Base-by-base conservation (phyloP, 768 basidiomycete species). In the Auricularia heimuer region DNA sequence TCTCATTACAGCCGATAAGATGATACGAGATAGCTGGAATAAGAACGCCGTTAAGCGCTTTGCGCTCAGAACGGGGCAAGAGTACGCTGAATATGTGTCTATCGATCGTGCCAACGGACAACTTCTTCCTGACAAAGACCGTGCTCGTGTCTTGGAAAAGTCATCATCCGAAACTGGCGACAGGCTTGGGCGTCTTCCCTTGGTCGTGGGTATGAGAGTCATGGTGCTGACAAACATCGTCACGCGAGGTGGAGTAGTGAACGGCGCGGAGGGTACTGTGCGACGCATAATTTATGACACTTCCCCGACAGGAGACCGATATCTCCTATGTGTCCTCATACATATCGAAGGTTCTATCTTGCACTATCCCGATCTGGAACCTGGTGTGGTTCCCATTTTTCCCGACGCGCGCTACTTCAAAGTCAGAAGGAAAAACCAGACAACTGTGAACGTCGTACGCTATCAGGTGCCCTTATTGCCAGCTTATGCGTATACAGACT, bases 401-500 rank as follows among this genome's bases (percentile, higher is more conserved):
- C 47, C 47, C 4, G 16, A 51, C 16, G 47, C 16, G 16, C 4
- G 18, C 4, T 21, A 21, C 14, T 51, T 51, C 47, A 18, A 21
- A 16, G 47, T 51, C 4, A 7, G 16, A 16, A 18, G 14, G 47
- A 51, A 51, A 18, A 16, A 51, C 16, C 47, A 51, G 16, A 11
- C 47, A 33, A 63, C 39, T 4, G 24, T 63, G 18, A 24, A 3
- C n/a, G 54, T 66, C 21, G 24, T 29, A 4, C 42, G 62, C 7
- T 36, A 39, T 4, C 54, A 66, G 12, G 36, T 66, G 6, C 65
- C 65, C 35, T 24, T 66, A 3, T 47, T 66, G 8, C 65, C 65
- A 7, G 65, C 65, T 1, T 66, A 66, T 18, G 44, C 65, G 3
- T 66, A 63, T 37, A 66, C 65, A 7, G 65, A 66, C 42, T 66